Evolutionary conservation across 2,329 filamentous ascomycete genomes (phyloP).

Genomic region (Fusarium tjaetaba): DNA sequence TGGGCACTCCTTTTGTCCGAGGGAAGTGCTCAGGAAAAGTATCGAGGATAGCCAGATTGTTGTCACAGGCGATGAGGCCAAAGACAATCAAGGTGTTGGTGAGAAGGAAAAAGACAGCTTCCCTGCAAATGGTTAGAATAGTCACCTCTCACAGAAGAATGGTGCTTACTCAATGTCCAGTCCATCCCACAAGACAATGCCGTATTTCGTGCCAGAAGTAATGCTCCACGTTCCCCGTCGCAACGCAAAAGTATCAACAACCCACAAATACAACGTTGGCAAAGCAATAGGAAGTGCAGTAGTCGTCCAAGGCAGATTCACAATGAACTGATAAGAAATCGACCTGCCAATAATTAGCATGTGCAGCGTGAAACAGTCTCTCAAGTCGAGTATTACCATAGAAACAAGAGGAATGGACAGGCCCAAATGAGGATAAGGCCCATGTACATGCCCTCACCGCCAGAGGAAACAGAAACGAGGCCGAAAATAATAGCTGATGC

Average conservation of each 20-base stretch:
- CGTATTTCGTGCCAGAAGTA: slow-evolving; percentile 72
- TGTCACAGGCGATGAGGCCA: slow-evolving; percentile 74
- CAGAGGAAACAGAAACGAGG: slow-evolving; percentile 53
- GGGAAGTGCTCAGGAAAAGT: slow-evolving; percentile 69
- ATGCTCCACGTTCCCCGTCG: slow-evolving; percentile 78
- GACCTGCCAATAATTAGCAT: slow-evolving; percentile 59
- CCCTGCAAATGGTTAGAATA: slow-evolving; percentile 44
- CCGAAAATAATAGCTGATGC: slow-evolving; percentile 56
- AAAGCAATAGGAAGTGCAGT: slow-evolving; percentile 68
- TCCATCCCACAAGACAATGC: slow-evolving; percentile 68
- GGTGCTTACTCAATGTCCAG: slow-evolving; percentile 68
- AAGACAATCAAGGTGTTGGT: slow-evolving; percentile 77
- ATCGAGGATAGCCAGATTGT: slow-evolving; percentile 72
- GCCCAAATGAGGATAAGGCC: slow-evolving; percentile 78
- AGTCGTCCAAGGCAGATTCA: slow-evolving; percentile 66
- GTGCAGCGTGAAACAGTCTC: background rate
- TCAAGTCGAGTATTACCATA: slow-evolving; percentile 17
- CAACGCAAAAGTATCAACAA: slow-evolving; percentile 75
- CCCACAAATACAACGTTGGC: slow-evolving; percentile 76
- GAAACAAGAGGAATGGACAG: slow-evolving; percentile 69
- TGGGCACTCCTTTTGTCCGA: slow-evolving; percentile 49
- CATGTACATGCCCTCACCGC: slow-evolving; percentile 69
- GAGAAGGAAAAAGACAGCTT: slow-evolving; percentile 77
- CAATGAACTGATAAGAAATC: slow-evolving; percentile 70
- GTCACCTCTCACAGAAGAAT: fast-evolving